Evolutionary conservation across 2,329 filamentous ascomycete genomes (phyloP).

Genomic region (Xylariales sp.): DNA sequence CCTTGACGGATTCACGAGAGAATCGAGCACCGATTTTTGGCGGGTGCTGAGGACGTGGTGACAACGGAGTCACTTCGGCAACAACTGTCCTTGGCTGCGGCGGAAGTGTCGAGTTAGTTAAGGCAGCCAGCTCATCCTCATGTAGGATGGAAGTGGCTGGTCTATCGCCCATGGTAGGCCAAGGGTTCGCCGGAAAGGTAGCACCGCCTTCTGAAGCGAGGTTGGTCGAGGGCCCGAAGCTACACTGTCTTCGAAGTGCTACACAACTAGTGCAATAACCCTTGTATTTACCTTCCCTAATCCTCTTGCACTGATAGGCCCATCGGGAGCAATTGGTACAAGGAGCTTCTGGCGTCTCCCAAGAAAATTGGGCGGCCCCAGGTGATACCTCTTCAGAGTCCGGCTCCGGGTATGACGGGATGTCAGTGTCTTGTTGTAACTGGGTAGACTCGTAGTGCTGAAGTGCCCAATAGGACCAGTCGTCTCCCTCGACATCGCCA

Average conservation of each 20-base stretch:
- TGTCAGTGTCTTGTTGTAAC: constrained; percentile 52
- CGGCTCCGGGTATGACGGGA: constrained; percentile 48
- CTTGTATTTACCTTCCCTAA: constrained; percentile 68
- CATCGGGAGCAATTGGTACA: constrained; percentile 65
- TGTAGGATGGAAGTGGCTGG: constrained; percentile 54
- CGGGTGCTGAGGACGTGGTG: constrained; percentile 43
- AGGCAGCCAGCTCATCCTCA: constrained; percentile 51
- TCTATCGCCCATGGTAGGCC: constrained; percentile 59
- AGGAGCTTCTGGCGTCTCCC: constrained; percentile 60
- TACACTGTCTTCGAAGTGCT: constrained; percentile 68
- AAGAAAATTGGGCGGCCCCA: constrained; percentile 50
- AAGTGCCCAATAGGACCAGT: constrained; percentile 69
- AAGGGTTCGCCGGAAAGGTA: constrained; percentile 60
- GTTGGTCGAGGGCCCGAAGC: constrained; percentile 58
- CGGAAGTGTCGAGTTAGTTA: constrained; percentile 39
- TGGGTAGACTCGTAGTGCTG: constrained; percentile 65
- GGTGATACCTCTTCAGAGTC: constrained; percentile 44
- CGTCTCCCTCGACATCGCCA: constrained; percentile 67
- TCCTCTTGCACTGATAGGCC: constrained; percentile 69
- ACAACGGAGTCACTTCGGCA: constrained; percentile 47
- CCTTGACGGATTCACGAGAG: constrained; percentile 80
- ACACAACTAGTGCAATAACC: constrained; percentile 73
- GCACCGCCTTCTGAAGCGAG: constrained; percentile 49
- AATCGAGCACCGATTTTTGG: constrained; percentile 81
- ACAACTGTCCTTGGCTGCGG: constrained; percentile 31